Base-by-base conservation (phyloP, 306 rosid genomes). In the Vachellia pachyceras region DNA sequence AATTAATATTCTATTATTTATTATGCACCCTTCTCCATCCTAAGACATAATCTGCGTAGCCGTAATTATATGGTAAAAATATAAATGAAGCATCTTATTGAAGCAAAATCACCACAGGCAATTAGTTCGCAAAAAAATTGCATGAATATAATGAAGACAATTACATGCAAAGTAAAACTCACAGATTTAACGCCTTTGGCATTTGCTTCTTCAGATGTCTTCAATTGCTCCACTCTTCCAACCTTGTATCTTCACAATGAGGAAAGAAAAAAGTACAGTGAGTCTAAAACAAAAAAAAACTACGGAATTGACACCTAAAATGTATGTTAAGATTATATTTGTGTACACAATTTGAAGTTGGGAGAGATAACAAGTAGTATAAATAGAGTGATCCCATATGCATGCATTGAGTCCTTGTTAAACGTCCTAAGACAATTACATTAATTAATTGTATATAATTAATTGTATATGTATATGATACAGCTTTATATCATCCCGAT, bases 151-250 rank as follows among this genome's bases (percentile, higher is more conserved):
- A 35, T 70, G 58, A 81, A 68, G 79, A 84, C 72, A 37, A 52
- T 76, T 40, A 37, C 40, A 44, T 76, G 58, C 61, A 78, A 36
- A n/a, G 60, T 55, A 81, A 79, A 84, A 89, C 99, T 89, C 86
- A 95, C 99, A 84, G 99, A 88, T 55, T 87, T 90, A 80, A 90
- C 69, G 52, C 98, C 98, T 80, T 94, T 91, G 77, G 97, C 89
- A 84, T 90, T 95, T 77, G 86, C 90, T 89, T 92, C 90, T 78
- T 64, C 90, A 69, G 99, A 89, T 86, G 97, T 89, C 86, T 85
- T 96, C 91, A 95, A 68, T 85, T 95, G 99, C 90, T 95, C 99
- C 25, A 95, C 88, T 81, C 98, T 90, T 72, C 96, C 99, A 81
- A 95, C 99, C 92, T 93, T 95, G 73, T 91, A 90, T 45, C 99